Evolutionary conservation across 345 rosid species (phyloP).

Genomic region (Salix udensis): DNA sequence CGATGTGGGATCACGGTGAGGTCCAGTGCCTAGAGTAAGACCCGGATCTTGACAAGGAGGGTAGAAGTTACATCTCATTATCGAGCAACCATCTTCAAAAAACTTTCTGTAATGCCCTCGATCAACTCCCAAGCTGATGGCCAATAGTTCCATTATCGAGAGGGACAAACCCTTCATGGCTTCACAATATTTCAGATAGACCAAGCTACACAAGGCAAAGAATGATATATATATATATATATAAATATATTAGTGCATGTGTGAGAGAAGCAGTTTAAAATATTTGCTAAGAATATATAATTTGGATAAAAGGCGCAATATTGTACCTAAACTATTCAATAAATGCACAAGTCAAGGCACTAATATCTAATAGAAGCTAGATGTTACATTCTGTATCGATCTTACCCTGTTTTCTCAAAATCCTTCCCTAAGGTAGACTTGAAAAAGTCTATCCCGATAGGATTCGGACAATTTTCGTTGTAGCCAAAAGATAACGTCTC

Average conservation of each 20-base stretch:
- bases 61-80: conserved; percentile 50
- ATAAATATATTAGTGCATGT: background rate
- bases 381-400: background rate
- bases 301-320: too few relatives aligned
- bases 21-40: conserved; percentile 50
- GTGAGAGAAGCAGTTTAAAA: too few relatives aligned
- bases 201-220: conserved; percentile 13
- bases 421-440: conserved; percentile 31
- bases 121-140: conserved; percentile 40
- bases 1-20: conserved; percentile 40
- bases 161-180: conserved; percentile 28
- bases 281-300: too few relatives aligned
- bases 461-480: background rate
- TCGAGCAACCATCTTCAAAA: conserved; percentile 33
- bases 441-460: conserved; percentile 34
- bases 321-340: too few relatives aligned
- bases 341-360: too few relatives aligned
- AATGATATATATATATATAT: background rate
- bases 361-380: too few relatives aligned
- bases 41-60: conserved; percentile 44
- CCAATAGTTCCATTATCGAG: conserved; percentile 32
- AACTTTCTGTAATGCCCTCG: conserved; percentile 25
- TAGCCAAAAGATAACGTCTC: conserved; percentile 48
- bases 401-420: conserved; percentile 41
- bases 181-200: conserved; percentile 35